Evolutionary conservation across 179 eudicot species (phyloP).

Genomic region (Drosera spatulata): DNA sequence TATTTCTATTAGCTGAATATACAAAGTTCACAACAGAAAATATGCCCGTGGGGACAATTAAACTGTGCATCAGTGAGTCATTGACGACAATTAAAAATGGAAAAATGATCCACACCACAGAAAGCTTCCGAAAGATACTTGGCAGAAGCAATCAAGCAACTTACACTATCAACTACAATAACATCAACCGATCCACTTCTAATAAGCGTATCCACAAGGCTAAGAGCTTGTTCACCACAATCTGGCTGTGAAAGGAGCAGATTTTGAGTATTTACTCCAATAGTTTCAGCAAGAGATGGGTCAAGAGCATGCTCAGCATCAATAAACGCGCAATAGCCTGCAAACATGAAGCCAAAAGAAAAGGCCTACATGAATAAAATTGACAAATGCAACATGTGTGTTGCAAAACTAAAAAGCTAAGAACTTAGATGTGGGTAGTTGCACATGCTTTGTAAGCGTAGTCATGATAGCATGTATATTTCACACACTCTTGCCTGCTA

Average conservation of each 20-base stretch:
- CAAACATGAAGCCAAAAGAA: constrained; percentile 1
- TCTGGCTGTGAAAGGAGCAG: constrained; percentile 96
- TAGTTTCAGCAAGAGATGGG: constrained; percentile 10
- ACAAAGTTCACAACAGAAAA: too few species aligned
- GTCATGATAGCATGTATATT: not conserved
- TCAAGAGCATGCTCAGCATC: constrained; percentile 99
- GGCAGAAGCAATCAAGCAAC: constrained; percentile 7
- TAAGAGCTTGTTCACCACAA: constrained; percentile 97
- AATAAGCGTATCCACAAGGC: constrained; percentile 89
- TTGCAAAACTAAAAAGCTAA: not conserved
- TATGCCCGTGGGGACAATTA: too few species aligned
- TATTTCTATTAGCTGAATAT: too few species aligned
- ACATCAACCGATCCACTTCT: constrained; percentile 96
- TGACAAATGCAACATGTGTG: not conserved
- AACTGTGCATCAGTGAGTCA: too few species aligned
- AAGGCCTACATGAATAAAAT: not conserved
- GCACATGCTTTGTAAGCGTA: not conserved
- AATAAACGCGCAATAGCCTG: constrained; percentile 88
- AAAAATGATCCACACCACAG: not conserved
- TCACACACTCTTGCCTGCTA: not conserved
- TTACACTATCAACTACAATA: constrained; percentile 92
- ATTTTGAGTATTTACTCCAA: constrained; percentile 79
- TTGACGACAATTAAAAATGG: not conserved
- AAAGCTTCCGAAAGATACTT: not conserved
- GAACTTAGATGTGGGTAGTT: not conserved